A percentile compares a stretch with the other conserved stretches of the same genome.
Conservation (phyloP, 345 rosid species). For the Boechera stricta region DNA sequence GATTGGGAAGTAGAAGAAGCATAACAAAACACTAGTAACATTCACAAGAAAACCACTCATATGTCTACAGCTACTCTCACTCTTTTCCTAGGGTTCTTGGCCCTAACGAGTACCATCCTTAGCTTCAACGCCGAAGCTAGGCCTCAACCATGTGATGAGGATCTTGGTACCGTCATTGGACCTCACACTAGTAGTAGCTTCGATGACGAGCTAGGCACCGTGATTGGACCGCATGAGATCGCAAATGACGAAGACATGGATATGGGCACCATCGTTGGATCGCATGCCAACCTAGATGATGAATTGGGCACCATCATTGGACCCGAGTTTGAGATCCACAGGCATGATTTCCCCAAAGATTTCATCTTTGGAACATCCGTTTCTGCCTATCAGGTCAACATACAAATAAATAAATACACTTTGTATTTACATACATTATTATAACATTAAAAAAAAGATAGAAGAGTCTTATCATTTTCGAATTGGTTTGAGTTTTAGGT, state of each 20-base stretch:
- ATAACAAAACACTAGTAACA: slow-evolving; percentile 7
- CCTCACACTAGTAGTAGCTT: slow-evolving; percentile 13
- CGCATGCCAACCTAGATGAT: slow-evolving; percentile 34
- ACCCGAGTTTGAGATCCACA: slow-evolving; percentile 41
- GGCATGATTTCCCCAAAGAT: slow-evolving; percentile 33
- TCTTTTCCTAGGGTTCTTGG: slow-evolving; percentile 35
- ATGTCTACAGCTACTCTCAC: slow-evolving; percentile 23
- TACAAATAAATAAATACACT: not conserved
- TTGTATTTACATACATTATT: not conserved
- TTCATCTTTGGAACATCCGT: slow-evolving; percentile 46
- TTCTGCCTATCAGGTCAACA: slow-evolving; percentile 44
- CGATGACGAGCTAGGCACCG: slow-evolving; percentile 38
- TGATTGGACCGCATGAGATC: slow-evolving; percentile 32
- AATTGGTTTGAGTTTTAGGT: slow-evolving; percentile 32
- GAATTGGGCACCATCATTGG: slow-evolving; percentile 41
- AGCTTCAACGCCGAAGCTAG: slow-evolving; percentile 41
- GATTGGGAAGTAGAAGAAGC: slow-evolving; percentile 19
- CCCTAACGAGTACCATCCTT: slow-evolving; percentile 21
- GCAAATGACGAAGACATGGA: slow-evolving; percentile 2
- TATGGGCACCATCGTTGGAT: slow-evolving; percentile 13
- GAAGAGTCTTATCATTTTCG: not conserved
- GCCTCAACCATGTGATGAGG: slow-evolving; percentile 45
- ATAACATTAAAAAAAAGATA: not conserved
- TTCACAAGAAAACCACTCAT: slow-evolving; percentile 21
- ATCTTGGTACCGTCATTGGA: slow-evolving; percentile 39